Conservation (phyloP, 2,329 filamentous ascomycete genomes). For the Nothophaeocryptopus gaeumannii region DNA sequence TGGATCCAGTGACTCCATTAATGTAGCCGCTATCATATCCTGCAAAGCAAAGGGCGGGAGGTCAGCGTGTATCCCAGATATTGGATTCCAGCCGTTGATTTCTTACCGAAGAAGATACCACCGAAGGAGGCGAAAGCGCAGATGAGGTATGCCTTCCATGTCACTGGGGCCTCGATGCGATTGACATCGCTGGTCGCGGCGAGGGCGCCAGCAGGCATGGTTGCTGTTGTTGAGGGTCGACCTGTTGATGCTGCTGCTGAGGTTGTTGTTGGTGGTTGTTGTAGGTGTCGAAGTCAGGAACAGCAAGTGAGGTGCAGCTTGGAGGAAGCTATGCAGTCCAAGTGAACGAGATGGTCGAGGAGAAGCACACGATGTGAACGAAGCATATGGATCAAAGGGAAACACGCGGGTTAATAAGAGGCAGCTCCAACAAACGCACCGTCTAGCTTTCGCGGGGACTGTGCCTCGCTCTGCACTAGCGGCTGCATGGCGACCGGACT, state of each 20-base stretch:
- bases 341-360: neutral
- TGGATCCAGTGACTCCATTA: slow-evolving; percentile 47
- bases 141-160: slow-evolving; percentile 42
- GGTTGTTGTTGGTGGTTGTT: neutral
- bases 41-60: no score
- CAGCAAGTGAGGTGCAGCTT: no score
- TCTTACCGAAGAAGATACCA: slow-evolving; percentile 65
- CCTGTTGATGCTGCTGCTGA: neutral
- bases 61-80: no score
- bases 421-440: neutral
- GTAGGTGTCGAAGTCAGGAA: no score
- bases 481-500: neutral
- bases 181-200: slow-evolving; percentile 49
- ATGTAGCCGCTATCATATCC: slow-evolving; percentile 78
- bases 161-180: slow-evolving; percentile 53
- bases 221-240: slow-evolving; percentile 5
- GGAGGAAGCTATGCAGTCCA: neutral
- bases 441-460: slow-evolving; percentile 1
- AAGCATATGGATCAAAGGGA: neutral
- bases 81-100: no score
- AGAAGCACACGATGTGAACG: no score
- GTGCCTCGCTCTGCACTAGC: neutral
- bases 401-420: slow-evolving; percentile 3
- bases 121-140: slow-evolving; percentile 51
- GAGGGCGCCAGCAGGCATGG: slow-evolving; percentile 26